Evolutionary conservation across 2,329 filamentous ascomycete genomes (phyloP).

Genomic region (Colletotrichum gloeosporioides): DNA sequence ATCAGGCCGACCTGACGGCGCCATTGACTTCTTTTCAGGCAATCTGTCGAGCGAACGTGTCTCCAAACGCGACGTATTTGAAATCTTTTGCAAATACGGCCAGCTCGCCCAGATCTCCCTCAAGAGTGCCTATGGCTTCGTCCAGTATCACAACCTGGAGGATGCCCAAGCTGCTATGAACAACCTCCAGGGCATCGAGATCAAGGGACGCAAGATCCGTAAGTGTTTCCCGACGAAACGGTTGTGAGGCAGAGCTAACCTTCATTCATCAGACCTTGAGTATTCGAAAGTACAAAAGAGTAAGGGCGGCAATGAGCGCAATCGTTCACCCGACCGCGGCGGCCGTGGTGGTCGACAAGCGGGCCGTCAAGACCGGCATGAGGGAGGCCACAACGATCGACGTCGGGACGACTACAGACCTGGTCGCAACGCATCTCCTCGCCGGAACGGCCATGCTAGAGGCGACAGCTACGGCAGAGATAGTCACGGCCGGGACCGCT

Average conservation of each 20-base stretch:
- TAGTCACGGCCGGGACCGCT: slow-evolving; percentile 57
- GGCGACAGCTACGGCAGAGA: slow-evolving; percentile 62
- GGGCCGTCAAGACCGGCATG: slow-evolving; percentile 50
- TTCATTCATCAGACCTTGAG: slow-evolving; percentile 77
- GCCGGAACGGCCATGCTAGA: slow-evolving; percentile 45
- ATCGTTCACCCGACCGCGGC: slow-evolving; percentile 66
- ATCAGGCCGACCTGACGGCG: slow-evolving; percentile 27
- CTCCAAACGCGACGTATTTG: slow-evolving; percentile 91
- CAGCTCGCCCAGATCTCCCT: slow-evolving; percentile 93
- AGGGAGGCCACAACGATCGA: slow-evolving; percentile 42
- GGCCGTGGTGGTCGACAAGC: slow-evolving; percentile 43
- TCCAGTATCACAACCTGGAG: slow-evolving; percentile 82
- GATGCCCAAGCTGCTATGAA: slow-evolving; percentile 80
- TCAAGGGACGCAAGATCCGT: slow-evolving; percentile 94
- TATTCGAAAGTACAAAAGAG: slow-evolving; percentile 88
- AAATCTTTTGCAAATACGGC: slow-evolving; percentile 85
- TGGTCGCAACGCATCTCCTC: slow-evolving; percentile 64
- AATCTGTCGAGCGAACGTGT: slow-evolving; percentile 94
- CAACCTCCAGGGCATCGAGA: slow-evolving; percentile 78
- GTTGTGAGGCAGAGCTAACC: background rate
- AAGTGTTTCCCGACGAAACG: slow-evolving; percentile 45
- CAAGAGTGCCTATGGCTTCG: slow-evolving; percentile 96
- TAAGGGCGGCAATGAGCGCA: slow-evolving; percentile 62
- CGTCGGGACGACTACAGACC: slow-evolving; percentile 71
- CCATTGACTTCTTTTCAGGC: slow-evolving; percentile 53